Conservation (phyloP, 805 yeast species). For the Pichia thaimueangensis region DNA sequence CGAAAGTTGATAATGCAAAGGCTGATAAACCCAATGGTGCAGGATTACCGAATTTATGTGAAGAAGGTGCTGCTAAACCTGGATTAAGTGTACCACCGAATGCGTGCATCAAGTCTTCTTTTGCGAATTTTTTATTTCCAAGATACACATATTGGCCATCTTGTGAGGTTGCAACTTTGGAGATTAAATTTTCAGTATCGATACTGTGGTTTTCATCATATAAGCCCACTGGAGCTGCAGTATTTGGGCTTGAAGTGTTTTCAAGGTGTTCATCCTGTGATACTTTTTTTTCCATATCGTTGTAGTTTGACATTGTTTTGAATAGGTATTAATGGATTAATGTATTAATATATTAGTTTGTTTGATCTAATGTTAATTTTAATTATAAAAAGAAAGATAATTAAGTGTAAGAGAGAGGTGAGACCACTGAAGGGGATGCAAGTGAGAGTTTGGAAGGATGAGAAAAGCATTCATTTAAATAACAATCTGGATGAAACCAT, state of each 20-base stretch:
- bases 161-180: constrained; percentile 37
- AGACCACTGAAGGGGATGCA: too few relatives aligned
- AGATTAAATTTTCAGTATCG: constrained; percentile 14
- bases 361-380: too few relatives aligned
- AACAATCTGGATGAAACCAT: too few relatives aligned
- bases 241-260: constrained; percentile 2
- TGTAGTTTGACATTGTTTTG: constrained; percentile 11
- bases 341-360: too few relatives aligned
- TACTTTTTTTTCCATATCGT: constrained; percentile 19
- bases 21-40: constrained; percentile 71
- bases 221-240: constrained; percentile 21
- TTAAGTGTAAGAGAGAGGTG: too few relatives aligned
- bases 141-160: constrained; percentile 63
- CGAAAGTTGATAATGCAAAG: constrained; percentile 64
- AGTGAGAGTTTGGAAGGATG: too few relatives aligned
- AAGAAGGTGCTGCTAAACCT: constrained; percentile 51
- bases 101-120: constrained; percentile 53
- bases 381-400: too few relatives aligned
- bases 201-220: too few relatives aligned
- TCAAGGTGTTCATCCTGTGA: constrained; percentile 17
- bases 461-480: too few relatives aligned
- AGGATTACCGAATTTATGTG: constrained; percentile 62
- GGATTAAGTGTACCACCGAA: constrained; percentile 84
- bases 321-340: too few relatives aligned
- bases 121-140: constrained; percentile 65